Percentiles rank a stretch among this genome's conserved stretches.
Evolutionary conservation across 1,139 yeast species (phyloP).

Genomic region (Sugiyamaella novakii): DNA sequence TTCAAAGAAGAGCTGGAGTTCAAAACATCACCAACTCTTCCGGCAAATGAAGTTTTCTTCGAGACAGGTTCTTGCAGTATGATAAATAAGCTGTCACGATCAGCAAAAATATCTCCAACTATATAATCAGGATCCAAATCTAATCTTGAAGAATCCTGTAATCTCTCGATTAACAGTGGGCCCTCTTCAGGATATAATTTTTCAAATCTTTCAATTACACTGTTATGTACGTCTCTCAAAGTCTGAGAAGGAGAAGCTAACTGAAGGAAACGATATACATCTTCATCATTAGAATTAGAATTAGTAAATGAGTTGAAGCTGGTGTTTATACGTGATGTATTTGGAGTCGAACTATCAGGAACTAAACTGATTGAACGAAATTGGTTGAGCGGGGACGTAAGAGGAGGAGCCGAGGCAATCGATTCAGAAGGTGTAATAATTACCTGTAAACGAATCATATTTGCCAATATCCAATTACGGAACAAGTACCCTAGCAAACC

Average conservation of each 20-base stretch:
- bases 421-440: constrained; percentile 4
- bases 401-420: neutral
- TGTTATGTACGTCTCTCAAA: constrained; percentile 52
- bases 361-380: neutral
- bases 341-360: constrained; percentile 8
- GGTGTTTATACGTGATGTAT: neutral
- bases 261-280: constrained; percentile 58
- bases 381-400: neutral
- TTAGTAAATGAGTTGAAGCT: neutral
- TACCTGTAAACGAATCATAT: constrained; percentile 10
- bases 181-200: constrained; percentile 64
- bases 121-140: constrained; percentile 77
- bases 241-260: constrained; percentile 53
- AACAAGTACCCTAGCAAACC: neutral
- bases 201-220: constrained; percentile 53
- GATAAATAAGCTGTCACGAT: constrained; percentile 51
- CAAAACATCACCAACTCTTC: constrained; percentile 7
- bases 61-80: constrained; percentile 21
- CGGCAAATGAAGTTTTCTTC: too few relatives aligned
- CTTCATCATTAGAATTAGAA: constrained; percentile 25
- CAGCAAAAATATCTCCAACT: constrained; percentile 62
- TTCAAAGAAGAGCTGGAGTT: neutral
- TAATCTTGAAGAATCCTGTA: constrained; percentile 66
- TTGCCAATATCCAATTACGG: constrained; percentile 1
- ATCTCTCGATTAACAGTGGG: constrained; percentile 53